These are phyloP conservation scores for Pseudocercospora eumusae DNA, from an alignment of 2,329 filamentous ascomycete species.

Conservation along the genomic window DNA sequence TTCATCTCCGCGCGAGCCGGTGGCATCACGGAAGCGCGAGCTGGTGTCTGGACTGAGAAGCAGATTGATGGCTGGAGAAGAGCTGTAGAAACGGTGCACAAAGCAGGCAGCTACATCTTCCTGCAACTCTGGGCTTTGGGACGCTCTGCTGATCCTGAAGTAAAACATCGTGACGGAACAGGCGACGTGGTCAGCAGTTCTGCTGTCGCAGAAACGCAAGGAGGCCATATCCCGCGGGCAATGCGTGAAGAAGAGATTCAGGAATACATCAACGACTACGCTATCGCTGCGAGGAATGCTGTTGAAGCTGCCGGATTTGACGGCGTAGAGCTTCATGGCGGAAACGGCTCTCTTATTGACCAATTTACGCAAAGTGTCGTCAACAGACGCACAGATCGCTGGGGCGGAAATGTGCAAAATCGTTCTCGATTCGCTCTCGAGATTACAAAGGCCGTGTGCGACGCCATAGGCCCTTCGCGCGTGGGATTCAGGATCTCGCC, in stretches of 20 bases:
- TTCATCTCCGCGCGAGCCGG: conserved; percentile 38
- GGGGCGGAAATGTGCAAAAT: conserved; percentile 51
- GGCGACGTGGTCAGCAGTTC: conserved; percentile 39
- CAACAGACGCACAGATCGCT: conserved; percentile 55
- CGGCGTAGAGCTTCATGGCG: conserved; percentile 56
- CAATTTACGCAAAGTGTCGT: conserved; percentile 62
- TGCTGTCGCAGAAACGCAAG: conserved; percentile 31
- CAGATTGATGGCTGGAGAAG: conserved; percentile 55
- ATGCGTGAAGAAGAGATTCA: conserved; percentile 46
- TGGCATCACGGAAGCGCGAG: conserved; percentile 31
- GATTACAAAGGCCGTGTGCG: conserved; percentile 51
- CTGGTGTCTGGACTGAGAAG: conserved; percentile 38
- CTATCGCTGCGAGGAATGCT: conserved; percentile 46
- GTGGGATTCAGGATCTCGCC: conserved; percentile 61
- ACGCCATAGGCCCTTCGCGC: conserved; percentile 50
- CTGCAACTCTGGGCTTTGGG: conserved; percentile 53
- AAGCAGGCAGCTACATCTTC: conserved; percentile 53
- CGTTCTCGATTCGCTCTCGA: conserved; percentile 55
- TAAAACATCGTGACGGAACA: conserved; percentile 32
- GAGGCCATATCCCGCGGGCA: conserved; percentile 12
- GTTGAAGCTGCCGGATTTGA: conserved; percentile 56
- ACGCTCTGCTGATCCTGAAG: conserved; percentile 45
- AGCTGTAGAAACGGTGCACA: conserved; percentile 55
- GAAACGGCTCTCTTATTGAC: conserved; percentile 58
- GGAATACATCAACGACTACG: conserved; percentile 41